Evolutionary conservation across 2,329 filamentous ascomycete genomes (phyloP), one percentile per base, ranked within the genome.

Genomic region (Orbilia oligospora): DNA sequence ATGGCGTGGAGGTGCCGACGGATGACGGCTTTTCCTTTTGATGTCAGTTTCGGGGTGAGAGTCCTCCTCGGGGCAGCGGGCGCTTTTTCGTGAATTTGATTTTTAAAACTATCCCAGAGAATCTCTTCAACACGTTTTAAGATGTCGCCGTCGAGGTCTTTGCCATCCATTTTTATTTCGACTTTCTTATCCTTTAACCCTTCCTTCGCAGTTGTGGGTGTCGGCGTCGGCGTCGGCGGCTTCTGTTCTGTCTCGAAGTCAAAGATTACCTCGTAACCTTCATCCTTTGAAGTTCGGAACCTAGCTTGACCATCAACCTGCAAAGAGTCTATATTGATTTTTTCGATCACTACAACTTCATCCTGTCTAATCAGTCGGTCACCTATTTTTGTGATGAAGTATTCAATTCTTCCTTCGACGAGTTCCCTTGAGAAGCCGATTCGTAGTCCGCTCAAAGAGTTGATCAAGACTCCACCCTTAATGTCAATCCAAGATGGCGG

Each of bases 1-100:
- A 78, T 78, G 14, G 75, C 75, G 53, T 78, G 75, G 38, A 78
- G 75, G 33, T 71, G 67, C n/a, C 75, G 41, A 6, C 75, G 67
- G 27, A 71, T 24, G 14, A 71, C 14, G 16, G 44, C 64, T 44
- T 58, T 70, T 2, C 65, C 66, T 14, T 70, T 70, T 0, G 55
- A 65, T 27, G 49, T 65, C 6, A 49, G 49, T 33, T 61, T 67
- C n/a, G 72, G 65, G 8, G 72, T 53, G 5, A 76, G 49, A 5
- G 72, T 76, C 58, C 66, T 55, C 38, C 58, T 51, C 1, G 72
- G 66, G 3, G 56, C 4, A 5, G 22, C 3, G 24, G 61, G 44
- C n/a, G 63, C 24, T 48, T 51, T 58, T 3, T 48, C 64, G 10
- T 76, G 38, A 12, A 61, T 56, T 14, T 41, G 9, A 33, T 58